Evolutionary conservation across 2,329 filamentous ascomycete species (phyloP).

Genomic region (Bertia moriformis): DNA sequence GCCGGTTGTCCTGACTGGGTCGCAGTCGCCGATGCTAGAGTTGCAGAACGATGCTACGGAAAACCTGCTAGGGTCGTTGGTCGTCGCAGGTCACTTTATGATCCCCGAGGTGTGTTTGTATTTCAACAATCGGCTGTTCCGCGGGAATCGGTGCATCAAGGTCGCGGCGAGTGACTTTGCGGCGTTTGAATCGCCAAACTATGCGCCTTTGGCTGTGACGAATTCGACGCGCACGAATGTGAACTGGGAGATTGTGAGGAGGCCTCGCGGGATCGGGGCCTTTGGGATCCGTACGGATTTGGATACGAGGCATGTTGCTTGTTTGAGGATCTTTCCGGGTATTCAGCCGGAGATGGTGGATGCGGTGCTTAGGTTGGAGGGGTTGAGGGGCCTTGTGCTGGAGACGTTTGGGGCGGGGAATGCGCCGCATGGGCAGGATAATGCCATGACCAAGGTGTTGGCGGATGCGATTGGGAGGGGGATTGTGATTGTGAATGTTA

Average conservation of each 20-base stretch:
- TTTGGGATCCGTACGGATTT: conserved; percentile 48
- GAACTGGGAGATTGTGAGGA: conserved; percentile 45
- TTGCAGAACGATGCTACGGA: conserved; percentile 60
- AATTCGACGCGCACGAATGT: conserved; percentile 45
- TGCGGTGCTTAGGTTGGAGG: conserved; percentile 44
- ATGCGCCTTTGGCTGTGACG: conserved; percentile 47
- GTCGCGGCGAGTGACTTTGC: conserved; percentile 54
- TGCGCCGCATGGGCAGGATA: conserved; percentile 47
- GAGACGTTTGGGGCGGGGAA: conserved; percentile 64
- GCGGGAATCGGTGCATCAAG: conserved; percentile 56
- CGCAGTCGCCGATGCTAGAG: conserved; percentile 54
- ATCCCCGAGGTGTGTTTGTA: conserved; percentile 63
- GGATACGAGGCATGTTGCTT: conserved; percentile 53
- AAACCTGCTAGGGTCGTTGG: conserved; percentile 55
- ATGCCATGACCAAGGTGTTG: conserved; percentile 43
- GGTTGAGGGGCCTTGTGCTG: conserved; percentile 50
- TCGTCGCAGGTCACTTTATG: conserved; percentile 61
- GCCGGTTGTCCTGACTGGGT: conserved; percentile 53
- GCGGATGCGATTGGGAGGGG: conserved; percentile 48
- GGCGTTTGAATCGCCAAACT: conserved; percentile 56
- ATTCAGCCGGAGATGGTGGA: conserved; percentile 61
- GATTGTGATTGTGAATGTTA: conserved; percentile 60
- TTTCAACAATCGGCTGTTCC: conserved; percentile 58
- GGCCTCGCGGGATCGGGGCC: conserved; percentile 38
- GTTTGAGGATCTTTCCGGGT: conserved; percentile 57